Evolutionary conservation across 1,284 basidiomycete genomes (phyloP).

Genomic region (Ustilago vetiveriae): DNA sequence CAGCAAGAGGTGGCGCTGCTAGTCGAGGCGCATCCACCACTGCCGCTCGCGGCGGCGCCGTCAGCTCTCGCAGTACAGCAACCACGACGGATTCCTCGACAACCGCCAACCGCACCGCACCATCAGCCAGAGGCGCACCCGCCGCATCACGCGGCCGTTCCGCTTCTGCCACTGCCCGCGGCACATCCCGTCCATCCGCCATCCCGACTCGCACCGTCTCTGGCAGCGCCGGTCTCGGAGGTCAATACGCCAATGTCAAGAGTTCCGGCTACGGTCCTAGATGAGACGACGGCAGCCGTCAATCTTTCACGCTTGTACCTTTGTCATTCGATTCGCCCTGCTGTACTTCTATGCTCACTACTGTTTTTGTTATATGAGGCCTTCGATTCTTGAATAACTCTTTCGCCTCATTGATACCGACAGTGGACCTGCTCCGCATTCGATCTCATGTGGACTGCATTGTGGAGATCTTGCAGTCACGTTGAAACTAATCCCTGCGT

Average conservation of each 20-base stretch:
- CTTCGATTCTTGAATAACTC: no score
- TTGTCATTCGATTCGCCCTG: no score
- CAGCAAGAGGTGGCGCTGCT: constrained; percentile 12
- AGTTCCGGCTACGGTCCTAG: constrained; percentile 51
- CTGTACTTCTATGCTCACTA: no score
- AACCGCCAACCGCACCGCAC: constrained; percentile 2
- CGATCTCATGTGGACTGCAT: no score
- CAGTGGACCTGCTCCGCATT: no score
- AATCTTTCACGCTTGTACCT: not conserved
- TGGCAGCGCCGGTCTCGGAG: constrained; percentile 45
- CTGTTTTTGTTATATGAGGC: no score
- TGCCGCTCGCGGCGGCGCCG: constrained; percentile 19
- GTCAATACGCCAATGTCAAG: constrained; percentile 52
- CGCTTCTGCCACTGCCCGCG: constrained; percentile 8
- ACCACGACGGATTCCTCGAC: constrained; percentile 4
- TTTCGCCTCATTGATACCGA: no score
- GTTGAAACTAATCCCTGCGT: no score
- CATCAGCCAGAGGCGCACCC: constrained; percentile 10
- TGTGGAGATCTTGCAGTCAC: no score
- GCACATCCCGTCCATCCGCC: constrained; percentile 20
- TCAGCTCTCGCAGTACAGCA: constrained; percentile 7
- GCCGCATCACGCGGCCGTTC: constrained; percentile 21
- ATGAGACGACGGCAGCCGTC: not conserved
- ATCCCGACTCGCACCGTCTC: constrained; percentile 37
- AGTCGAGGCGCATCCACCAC: constrained; percentile 16